Base-by-base conservation (phyloP, 2,329 filamentous ascomycete species). In the Neonectria neomacrospora region DNA sequence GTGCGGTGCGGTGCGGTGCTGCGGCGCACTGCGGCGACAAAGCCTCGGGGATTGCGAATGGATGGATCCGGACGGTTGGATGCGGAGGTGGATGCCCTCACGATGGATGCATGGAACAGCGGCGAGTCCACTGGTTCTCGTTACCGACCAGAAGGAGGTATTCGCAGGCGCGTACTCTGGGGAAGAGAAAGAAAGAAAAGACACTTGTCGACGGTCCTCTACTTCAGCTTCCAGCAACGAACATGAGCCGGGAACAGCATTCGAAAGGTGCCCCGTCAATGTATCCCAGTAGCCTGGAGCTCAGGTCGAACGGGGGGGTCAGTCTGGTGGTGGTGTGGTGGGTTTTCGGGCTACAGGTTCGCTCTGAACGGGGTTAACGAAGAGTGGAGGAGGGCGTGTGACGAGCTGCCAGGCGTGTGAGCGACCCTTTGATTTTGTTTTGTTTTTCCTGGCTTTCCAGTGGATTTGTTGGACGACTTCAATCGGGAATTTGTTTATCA, bases 361-460 rank as follows among this genome's bases (percentile, higher is more conserved):
- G 37, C 32, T 59, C 56, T 20, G 48, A 47, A 44, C 26, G 26
- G 39, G 34, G 34, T 58, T 32, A 45, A 58, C 54, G 47, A 22
- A 26, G 56, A 26, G 48, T 39, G n/a, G 56, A 39, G 34, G 42
- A 42, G 44, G 58, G 58, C 39, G 52, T 61, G 58, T 55, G 39
- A 47, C 41, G n/a, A 42, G 32, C 42, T 12, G 16, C 16, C 20
- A 44, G 41, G 41, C 20, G 53, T 44, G 53, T 23, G 26, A 44
- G n/a, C 45, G n/a, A 28, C 16, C n/a, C 23, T n/a, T 11, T 16
- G 45, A n/a, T 37, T 37, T 14, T 26, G 23, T 26, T 34, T 48
- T 16, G 18, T 42, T 39, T 28, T 22, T 37, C 47, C 37, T n/a
- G 26, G 48, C 47, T 58, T 58, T 51, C 5, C 20, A 45, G 12